Conservation (phyloP, 768 basidiomycete species). For the Termitomyces sp. region DNA sequence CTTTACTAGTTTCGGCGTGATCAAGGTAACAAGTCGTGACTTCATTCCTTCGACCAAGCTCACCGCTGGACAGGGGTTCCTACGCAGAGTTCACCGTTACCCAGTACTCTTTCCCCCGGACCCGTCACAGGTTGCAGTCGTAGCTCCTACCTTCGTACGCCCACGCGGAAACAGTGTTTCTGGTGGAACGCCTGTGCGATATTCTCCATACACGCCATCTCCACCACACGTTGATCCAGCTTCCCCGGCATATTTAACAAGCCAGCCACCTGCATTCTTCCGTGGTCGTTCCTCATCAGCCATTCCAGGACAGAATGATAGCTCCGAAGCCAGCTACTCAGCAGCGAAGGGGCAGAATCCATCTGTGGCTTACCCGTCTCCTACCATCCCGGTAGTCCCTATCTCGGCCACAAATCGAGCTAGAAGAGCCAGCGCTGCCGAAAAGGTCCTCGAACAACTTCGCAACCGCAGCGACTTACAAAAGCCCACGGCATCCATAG, state of each 20-base stretch:
- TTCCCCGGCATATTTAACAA: slow-evolving; percentile 13
- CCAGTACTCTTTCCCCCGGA: slow-evolving; percentile 63
- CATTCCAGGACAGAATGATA: slow-evolving; percentile 19
- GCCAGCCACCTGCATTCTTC: slow-evolving; percentile 11
- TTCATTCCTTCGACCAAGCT: neutral
- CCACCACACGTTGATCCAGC: slow-evolving; percentile 16
- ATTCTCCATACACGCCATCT: slow-evolving; percentile 21
- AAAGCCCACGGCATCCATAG: slow-evolving; percentile 27
- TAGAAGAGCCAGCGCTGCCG: slow-evolving; percentile 61
- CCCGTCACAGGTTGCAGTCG: slow-evolving; percentile 16
- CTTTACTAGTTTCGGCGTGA: slow-evolving; percentile 96
- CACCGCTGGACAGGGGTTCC: slow-evolving; percentile 62
- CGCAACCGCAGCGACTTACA: slow-evolving; percentile 49
- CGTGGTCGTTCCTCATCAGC: slow-evolving; percentile 26
- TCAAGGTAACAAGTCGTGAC: slow-evolving; percentile 70
- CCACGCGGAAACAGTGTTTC: slow-evolving; percentile 36
- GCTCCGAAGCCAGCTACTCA: slow-evolving; percentile 16
- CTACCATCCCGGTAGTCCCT: slow-evolving; percentile 15
- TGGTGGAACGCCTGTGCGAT: slow-evolving; percentile 23
- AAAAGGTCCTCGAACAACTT: slow-evolving; percentile 64
- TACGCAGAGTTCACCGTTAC: slow-evolving; percentile 91
- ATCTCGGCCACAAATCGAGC: slow-evolving; percentile 35
- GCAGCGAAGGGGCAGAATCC: slow-evolving; percentile 7
- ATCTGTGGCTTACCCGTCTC: slow-evolving; percentile 11
- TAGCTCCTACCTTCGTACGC: slow-evolving; percentile 24